Evolutionary conservation across 192 early-diverging fungal genomes (phyloP).

Genomic region (Backusella morwellensis): DNA sequence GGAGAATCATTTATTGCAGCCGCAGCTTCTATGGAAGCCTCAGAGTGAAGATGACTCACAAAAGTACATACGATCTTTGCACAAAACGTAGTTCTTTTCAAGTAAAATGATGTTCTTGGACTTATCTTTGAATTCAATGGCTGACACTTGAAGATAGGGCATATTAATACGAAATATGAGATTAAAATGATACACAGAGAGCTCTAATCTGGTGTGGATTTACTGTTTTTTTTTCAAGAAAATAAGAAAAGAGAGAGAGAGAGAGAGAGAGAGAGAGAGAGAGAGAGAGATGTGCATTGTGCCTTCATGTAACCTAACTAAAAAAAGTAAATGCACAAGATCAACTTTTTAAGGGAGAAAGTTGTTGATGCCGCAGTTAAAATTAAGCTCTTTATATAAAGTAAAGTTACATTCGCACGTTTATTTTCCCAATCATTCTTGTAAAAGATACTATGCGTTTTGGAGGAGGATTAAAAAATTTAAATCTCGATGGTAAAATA

Average conservation of each 20-base stretch:
- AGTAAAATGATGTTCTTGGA: too few species aligned
- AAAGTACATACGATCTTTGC: neutral
- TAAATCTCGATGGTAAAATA: neutral
- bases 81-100: too few species aligned
- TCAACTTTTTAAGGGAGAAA: neutral
- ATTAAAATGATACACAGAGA: too few species aligned
- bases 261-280: too few species aligned
- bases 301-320: neutral
- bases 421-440: too few species aligned
- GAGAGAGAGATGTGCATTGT: too few species aligned
- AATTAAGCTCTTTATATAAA: neutral
- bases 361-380: neutral
- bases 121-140: too few species aligned
- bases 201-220: too few species aligned
- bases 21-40: neutral
- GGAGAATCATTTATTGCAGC: neutral
- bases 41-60: neutral
- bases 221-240: too few species aligned
- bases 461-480: neutral
- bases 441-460: neutral
- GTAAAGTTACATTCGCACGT: neutral
- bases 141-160: too few species aligned
- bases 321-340: neutral
- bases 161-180: too few species aligned
- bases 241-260: too few species aligned